Evolutionary conservation across 108 stramenopile species (phyloP).

Genomic region (Conticribra weissflogii): DNA sequence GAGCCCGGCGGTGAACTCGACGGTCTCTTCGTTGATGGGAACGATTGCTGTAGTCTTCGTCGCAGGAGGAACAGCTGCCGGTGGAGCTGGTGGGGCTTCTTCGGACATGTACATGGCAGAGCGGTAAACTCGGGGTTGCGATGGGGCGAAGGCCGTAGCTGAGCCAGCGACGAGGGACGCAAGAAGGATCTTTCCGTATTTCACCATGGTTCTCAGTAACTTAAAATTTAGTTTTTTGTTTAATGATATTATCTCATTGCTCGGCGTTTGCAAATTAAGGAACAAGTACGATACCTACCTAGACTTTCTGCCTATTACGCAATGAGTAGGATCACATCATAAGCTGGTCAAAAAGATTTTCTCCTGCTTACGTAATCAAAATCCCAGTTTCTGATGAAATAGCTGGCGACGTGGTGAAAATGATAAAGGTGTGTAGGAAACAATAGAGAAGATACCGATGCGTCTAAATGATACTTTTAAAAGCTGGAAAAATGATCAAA

Average conservation of each 20-base stretch:
- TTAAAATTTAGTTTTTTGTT: no score
- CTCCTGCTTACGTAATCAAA: no score
- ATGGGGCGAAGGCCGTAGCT: conserved; percentile 41
- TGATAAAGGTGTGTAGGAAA: no score
- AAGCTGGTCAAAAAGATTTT: no score
- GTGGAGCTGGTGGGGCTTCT: conserved; percentile 21
- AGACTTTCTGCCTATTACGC: no score
- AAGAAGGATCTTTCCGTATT: conserved; percentile 44
- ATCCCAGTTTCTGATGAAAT: no score
- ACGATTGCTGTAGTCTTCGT: conserved; percentile 57
- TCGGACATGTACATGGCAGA: conserved; percentile 42
- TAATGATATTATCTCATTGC: neutral
- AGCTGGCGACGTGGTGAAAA: no score
- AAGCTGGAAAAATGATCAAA: no score
- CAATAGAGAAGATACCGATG: no score
- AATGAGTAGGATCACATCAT: no score
- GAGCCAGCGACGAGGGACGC: conserved; percentile 40
- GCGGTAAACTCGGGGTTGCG: conserved; percentile 5
- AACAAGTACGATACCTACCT: neutral
- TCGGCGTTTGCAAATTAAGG: neutral
- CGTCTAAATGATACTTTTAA: no score
- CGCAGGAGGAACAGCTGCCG: conserved; percentile 24
- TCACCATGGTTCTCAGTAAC: conserved; percentile 37
- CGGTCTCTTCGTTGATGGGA: conserved; percentile 88
- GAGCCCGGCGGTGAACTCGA: conserved; percentile 90